Evolutionary conservation across 2,329 filamentous ascomycete species (phyloP).

Genomic region (Penicillium sp.): DNA sequence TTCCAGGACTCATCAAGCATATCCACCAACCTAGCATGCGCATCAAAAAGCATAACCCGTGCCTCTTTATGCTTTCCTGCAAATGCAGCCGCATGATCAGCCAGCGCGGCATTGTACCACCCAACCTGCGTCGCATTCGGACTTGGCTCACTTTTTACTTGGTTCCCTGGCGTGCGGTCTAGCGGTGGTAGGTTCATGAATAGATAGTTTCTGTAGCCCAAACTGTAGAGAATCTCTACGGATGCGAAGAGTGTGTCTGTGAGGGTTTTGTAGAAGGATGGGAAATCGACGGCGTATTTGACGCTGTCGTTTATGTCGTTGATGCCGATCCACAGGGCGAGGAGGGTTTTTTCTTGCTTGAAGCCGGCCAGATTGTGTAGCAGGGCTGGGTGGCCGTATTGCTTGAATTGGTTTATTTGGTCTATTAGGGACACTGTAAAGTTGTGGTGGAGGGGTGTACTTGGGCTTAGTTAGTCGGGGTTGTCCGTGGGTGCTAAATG

Average conservation of each 20-base stretch:
- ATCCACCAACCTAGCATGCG: constrained; percentile 42
- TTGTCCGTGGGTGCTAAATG: too few relatives aligned
- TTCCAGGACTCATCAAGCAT: constrained; percentile 44
- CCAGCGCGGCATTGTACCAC: constrained; percentile 47
- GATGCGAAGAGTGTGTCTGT: constrained; percentile 45
- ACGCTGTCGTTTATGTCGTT: constrained; percentile 57
- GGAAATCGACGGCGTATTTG: constrained; percentile 47
- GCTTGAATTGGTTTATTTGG: constrained; percentile 52
- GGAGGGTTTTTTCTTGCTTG: constrained; percentile 41
- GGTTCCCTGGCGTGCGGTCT: constrained; percentile 46
- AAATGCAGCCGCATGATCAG: constrained; percentile 38
- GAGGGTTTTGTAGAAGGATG: constrained; percentile 47
- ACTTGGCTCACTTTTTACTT: constrained; percentile 32
- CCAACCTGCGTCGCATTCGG: constrained; percentile 51
- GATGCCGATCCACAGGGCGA: constrained; percentile 57
- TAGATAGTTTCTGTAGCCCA: constrained; percentile 50
- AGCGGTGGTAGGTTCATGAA: constrained; percentile 55
- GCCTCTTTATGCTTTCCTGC: constrained; percentile 31
- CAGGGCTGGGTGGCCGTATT: constrained; percentile 48
- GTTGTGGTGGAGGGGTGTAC: constrained; percentile 53
- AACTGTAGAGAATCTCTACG: constrained; percentile 42
- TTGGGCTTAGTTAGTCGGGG: constrained; percentile 18
- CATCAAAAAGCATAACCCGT: constrained; percentile 48
- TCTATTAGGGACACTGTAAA: constrained; percentile 52
- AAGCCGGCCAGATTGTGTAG: constrained; percentile 29